These are phyloP conservation scores for Lecanosticta acicola DNA, from an alignment of 2,329 filamentous ascomycete species.

Conservation along the genomic window DNA sequence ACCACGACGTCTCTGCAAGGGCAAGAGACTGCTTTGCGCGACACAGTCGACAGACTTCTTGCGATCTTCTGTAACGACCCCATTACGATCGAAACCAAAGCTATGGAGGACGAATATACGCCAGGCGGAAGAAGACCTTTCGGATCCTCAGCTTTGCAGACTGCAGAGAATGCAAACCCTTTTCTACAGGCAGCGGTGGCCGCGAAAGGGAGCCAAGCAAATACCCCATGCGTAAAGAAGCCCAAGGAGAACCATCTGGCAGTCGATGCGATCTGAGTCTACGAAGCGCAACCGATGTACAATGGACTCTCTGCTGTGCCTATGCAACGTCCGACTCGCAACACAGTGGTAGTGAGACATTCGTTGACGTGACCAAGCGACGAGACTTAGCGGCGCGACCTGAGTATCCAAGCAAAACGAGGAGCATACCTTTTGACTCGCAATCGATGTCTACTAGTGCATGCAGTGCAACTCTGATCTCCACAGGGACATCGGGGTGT, in stretches of 20 bases:
- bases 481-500: no score
- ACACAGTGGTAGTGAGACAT: no score
- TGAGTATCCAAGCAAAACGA: no score
- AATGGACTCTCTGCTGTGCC: not conserved
- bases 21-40: slow-evolving; percentile 41
- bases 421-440: no score
- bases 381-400: no score
- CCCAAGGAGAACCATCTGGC: not conserved
- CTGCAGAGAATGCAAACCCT: slow-evolving; percentile 9
- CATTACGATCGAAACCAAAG: slow-evolving; percentile 21
- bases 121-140: slow-evolving; percentile 30
- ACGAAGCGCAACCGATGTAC: not conserved
- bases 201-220: slow-evolving; percentile 12
- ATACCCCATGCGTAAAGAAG: slow-evolving; percentile 13
- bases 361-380: no score
- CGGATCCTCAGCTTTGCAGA: slow-evolving; percentile 15
- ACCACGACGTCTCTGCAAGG: slow-evolving; percentile 33
- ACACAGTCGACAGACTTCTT: slow-evolving; percentile 45
- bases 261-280: no score
- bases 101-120: slow-evolving; percentile 20
- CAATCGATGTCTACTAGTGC: no score
- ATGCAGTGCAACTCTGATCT: no score
- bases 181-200: slow-evolving; percentile 10
- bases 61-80: slow-evolving; percentile 44
- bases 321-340: no score